These are phyloP conservation scores for Pyrenophora teres DNA, from an alignment of 2,329 filamentous ascomycete genomes.

Conservation along the genomic window DNA sequence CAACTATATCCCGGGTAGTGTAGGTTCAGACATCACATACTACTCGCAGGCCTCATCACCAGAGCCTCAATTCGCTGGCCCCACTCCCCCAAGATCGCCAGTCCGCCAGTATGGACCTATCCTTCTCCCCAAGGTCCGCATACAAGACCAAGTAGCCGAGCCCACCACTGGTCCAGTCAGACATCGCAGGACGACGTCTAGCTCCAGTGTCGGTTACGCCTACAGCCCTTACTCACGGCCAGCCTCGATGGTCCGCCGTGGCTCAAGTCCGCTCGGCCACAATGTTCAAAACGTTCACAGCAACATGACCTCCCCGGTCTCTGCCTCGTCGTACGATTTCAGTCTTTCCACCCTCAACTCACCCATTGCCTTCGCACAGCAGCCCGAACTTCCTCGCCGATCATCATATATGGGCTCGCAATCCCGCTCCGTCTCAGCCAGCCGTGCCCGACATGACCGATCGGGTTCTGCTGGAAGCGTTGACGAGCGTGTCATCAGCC, in stretches of 20 bases:
- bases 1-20: constrained; percentile 48
- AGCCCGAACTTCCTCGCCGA: constrained; percentile 37
- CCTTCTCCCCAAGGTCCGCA: constrained; percentile 82
- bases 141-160: constrained; percentile 78
- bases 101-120: constrained; percentile 79
- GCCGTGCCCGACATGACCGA: constrained; percentile 51
- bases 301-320: constrained; percentile 52
- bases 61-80: constrained; percentile 69
- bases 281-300: constrained; percentile 39
- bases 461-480: constrained; percentile 71
- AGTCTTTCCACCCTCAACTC: constrained; percentile 63
- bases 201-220: constrained; percentile 47
- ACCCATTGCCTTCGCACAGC: constrained; percentile 59
- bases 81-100: constrained; percentile 72
- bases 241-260: constrained; percentile 52
- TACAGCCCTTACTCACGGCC: constrained; percentile 58
- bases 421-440: constrained; percentile 66
- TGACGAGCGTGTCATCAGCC: constrained; percentile 67
- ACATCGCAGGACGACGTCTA: constrained; percentile 60
- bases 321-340: constrained; percentile 47
- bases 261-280: constrained; percentile 52
- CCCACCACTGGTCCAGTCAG: constrained; percentile 61
- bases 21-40: constrained; percentile 60
- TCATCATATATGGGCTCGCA: constrained; percentile 47
- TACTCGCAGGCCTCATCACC: constrained; percentile 71